Conservation (phyloP, 163 green algal genomes). For the Scenedesmus sp. region DNA sequence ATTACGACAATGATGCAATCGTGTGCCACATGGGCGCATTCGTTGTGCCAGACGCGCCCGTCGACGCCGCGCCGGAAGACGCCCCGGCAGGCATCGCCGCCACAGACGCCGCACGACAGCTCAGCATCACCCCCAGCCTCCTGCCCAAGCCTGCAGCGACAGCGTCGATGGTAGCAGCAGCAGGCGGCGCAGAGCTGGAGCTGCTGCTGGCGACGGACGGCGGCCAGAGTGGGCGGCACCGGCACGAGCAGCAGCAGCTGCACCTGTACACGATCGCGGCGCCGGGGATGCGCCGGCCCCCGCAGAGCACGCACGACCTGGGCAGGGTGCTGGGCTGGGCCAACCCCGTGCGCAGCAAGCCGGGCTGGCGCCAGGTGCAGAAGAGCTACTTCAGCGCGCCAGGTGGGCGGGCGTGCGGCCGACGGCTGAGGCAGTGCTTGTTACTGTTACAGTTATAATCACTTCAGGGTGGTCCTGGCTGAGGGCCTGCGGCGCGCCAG, state of each 20-base stretch:
- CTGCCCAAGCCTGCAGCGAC: neutral
- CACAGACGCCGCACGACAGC: neutral
- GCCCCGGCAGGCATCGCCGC: neutral
- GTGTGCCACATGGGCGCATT: slow-evolving; percentile 15
- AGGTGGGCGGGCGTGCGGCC: too few species aligned
- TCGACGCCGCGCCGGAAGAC: neutral
- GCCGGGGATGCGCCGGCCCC: neutral
- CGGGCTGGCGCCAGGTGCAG: slow-evolving; percentile 4
- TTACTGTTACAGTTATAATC: too few species aligned
- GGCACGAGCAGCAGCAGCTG: slow-evolving; percentile 11
- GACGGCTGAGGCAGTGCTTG: too few species aligned
- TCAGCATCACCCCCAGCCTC: neutral
- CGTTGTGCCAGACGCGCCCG: neutral
- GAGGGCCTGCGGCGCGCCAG: too few species aligned
- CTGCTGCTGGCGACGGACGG: neutral
- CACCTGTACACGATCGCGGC: slow-evolving; percentile 7
- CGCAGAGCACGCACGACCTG: neutral
- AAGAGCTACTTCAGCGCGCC: slow-evolving; percentile 9
- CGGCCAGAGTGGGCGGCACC: neutral
- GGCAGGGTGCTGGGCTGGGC: neutral
- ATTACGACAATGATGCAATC: slow-evolving; percentile 24
- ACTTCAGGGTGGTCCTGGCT: too few species aligned
- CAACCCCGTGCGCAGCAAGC: neutral
- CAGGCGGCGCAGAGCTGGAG: neutral
- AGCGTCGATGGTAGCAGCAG: neutral